These are phyloP conservation scores for Aspergillus pseudonomiae DNA, from an alignment of 2,329 filamentous ascomycete species.

Conservation along the genomic window DNA sequence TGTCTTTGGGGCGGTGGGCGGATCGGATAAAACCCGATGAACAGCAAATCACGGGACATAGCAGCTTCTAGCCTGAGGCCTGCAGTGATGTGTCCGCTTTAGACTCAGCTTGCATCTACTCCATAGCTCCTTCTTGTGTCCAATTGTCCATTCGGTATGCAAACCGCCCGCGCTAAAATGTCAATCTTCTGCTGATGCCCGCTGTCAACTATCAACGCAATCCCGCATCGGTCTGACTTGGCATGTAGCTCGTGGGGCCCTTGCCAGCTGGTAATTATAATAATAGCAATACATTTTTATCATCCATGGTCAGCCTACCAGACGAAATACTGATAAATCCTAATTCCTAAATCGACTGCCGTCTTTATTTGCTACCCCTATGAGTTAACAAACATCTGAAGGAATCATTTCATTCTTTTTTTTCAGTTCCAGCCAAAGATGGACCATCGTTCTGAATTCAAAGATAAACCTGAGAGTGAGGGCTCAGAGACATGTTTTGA, in stretches of 20 bases:
- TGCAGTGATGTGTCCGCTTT: constrained; percentile 5
- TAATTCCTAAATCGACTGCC: background rate
- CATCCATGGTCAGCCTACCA: background rate
- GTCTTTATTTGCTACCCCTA: background rate
- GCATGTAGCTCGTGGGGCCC: background rate
- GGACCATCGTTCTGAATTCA: background rate
- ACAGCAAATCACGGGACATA: constrained; percentile 18
- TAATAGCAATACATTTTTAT: background rate
- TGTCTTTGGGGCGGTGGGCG: constrained; percentile 16
- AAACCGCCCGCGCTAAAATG: constrained; percentile 1
- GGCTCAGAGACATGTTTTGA: background rate
- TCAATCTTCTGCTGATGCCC: constrained; percentile 3
- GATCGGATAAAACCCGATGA: constrained; percentile 6
- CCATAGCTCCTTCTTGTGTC: background rate
- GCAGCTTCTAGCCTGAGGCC: constrained; percentile 19
- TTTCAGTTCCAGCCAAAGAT: background rate
- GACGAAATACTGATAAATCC: background rate
- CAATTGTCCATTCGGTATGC: background rate
- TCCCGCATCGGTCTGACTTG: constrained; percentile 6
- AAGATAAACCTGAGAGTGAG: background rate
- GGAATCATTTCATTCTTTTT: background rate
- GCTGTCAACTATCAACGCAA: background rate
- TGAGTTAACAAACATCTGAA: background rate
- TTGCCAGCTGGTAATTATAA: constrained; percentile 7
- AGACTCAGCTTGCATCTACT: constrained; percentile 2